Evolutionary conservation across 129 eudicot genomes (phyloP), one percentile per base, ranked within the genome.

Genomic region (Pulicaria dysenterica): DNA sequence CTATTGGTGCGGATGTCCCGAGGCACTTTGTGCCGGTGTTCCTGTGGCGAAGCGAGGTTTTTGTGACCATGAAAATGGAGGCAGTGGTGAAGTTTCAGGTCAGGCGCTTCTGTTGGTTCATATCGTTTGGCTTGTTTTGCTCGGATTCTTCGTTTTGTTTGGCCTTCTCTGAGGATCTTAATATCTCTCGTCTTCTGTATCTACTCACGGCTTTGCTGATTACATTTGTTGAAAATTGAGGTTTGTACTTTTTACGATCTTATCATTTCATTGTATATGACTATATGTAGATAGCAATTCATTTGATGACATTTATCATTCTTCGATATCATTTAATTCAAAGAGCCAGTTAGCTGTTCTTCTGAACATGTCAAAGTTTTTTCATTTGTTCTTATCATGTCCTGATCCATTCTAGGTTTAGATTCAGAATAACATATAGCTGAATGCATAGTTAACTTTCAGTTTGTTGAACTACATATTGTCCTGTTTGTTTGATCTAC

Each of bases 1-100:
- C 7, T 89, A 87, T 65, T 87, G 96, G 96, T 90, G 97, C 79
- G 94, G 97, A 2, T 89, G 96, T 64, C 64, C 85, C 2, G 97
- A 92, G 43, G 96, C 97, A 13, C 62, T 60, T 8, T 92, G 97
- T 49, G 84, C 86, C 2, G 94, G 96, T 8, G 79, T 85, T 31
- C 70, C 79, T n/a, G 94, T 92, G 8, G 85, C 88, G n/a, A 89
- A 81, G 38, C 6, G 60, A 37, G 97, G 96, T 61, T 84, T 76
- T 44, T 92, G 96, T 47, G 89, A 85, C 61, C 73, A 79, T 39
- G 96, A 89, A 1, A 80, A 85, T 70, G 91, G 84, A 16, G 96
- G 84, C 7, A 73, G 87, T 24, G 93, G 87, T 4, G 70, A 83
- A 6, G 87, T 84, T 6, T 80, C 95, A 16, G 97, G 96, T 53